Evolutionary conservation across 2,329 filamentous ascomycete species (phyloP).

Genomic region (Geoglossum cookeanum): DNA sequence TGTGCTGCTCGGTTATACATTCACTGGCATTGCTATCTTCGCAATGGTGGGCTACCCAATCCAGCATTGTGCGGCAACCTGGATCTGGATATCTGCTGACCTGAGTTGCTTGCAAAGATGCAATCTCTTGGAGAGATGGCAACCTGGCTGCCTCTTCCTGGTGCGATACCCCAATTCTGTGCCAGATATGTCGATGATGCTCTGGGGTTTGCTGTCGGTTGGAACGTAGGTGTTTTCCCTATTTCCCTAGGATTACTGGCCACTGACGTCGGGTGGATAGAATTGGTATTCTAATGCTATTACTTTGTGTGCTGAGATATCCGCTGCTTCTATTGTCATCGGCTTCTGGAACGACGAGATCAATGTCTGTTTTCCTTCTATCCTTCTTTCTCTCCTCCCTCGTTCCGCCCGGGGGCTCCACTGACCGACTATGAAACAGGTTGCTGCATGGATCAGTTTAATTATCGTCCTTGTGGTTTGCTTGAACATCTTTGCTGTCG

Average conservation of each 20-base stretch:
- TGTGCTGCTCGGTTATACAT: slow-evolving; percentile 9
- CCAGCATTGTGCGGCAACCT: not conserved
- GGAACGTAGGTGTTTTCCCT: slow-evolving; percentile 26
- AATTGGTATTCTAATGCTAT: slow-evolving; percentile 31
- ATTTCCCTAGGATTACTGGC: slow-evolving; percentile 21
- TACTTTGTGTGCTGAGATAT: slow-evolving; percentile 37
- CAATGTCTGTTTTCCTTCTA: slow-evolving; percentile 16
- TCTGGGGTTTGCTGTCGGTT: slow-evolving; percentile 22
- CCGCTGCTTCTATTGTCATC: slow-evolving; percentile 42
- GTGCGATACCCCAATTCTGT: slow-evolving; percentile 25
- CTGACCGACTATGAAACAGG: slow-evolving; percentile 35
- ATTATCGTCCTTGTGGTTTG: slow-evolving; percentile 34
- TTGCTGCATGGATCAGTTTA: slow-evolving; percentile 22
- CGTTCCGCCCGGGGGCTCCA: slow-evolving; percentile 14
- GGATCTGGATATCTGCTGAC: not conserved
- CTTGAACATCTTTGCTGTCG: slow-evolving; percentile 37
- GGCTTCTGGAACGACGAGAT: slow-evolving; percentile 34
- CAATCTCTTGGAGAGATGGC: slow-evolving; percentile 21
- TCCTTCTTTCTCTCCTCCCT: slow-evolving; percentile 6
- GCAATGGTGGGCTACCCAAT: not conserved
- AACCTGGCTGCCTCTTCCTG: slow-evolving; percentile 21
- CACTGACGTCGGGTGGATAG: slow-evolving; percentile 14
- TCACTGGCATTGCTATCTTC: slow-evolving; percentile 6
- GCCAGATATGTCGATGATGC: slow-evolving; percentile 10
- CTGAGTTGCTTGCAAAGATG: not conserved